Base-by-base conservation (phyloP, 1,284 basidiomycete genomes). In the Mycena citricolor region DNA sequence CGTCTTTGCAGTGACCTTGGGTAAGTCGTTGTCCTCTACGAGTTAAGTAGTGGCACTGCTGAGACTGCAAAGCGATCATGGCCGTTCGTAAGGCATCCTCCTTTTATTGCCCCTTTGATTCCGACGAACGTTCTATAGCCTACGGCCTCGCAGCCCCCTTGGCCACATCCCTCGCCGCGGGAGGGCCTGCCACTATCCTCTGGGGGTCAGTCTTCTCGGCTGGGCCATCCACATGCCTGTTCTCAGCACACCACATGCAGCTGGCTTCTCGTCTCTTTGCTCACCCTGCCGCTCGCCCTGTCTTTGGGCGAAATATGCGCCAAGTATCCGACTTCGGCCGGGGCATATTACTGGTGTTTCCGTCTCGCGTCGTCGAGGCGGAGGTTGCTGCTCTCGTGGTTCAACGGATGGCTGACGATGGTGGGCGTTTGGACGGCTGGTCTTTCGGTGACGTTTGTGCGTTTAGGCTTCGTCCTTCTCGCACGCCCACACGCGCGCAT, bases 261-360 rank as follows among this genome's bases (percentile, higher is more conserved):
- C 23, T 77, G 73, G 68, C 56, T 76, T 7, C 50, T 76, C 8
- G 71, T 79, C 2, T 73, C 74, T 12, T 34, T 66, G 10, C 58
- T 77, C 2, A 71, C 71, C 0, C 65, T 73, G 45, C 57, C 66
- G 0, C 62, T 79, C 5, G 74, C 77, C 0, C 57, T 74, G 3
- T 79, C 78, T 7, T 59, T 80, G 3, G 76, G 68, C 0, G 77
- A 80, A 56, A 76, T 79, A 23, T 73, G 71, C 30, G 74, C 77
- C 4, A 74, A 74, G 47, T 79, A 76, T 48, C 77, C 77, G 0
- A 79, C 77, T 2, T 76, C 76, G 0, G 77, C 75, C 1, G 77
- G 77, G 17, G 72, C 77, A 3, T 79, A 78, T 48, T 80, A 79
- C 51, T 79, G 77, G 77, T 73, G 70, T 39, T 79, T 71, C 54